These are phyloP conservation scores for Batrachochytrium dendrobatidis DNA, from an alignment of 371 early-diverging fungal species.

Conservation along the genomic window DNA sequence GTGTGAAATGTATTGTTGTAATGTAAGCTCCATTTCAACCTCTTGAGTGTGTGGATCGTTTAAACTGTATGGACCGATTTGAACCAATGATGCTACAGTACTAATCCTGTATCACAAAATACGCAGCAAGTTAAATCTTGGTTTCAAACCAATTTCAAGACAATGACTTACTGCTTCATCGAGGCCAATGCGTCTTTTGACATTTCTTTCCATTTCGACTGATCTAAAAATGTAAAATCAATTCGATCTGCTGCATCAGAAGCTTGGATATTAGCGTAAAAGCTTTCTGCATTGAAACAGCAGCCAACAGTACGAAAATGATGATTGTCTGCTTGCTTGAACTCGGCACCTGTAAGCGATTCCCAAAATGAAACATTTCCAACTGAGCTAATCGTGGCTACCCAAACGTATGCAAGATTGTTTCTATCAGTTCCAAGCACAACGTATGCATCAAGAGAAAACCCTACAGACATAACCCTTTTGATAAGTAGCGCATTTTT, in stretches of 20 bases:
- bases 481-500: not conserved
- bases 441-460: constrained; percentile 22
- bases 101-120: not conserved
- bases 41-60: constrained; percentile 4
- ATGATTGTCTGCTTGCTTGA: constrained; percentile 10
- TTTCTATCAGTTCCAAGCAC: constrained; percentile 16
- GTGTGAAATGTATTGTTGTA: constrained; percentile 17
- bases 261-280: constrained; percentile 28
- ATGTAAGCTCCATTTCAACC: constrained; percentile 16
- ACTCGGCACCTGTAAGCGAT: constrained; percentile 20
- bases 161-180: constrained; percentile 11
- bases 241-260: constrained; percentile 13
- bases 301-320: constrained; percentile 27
- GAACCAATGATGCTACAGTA: not conserved
- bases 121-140: not conserved
- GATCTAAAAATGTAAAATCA: constrained; percentile 16
- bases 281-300: constrained; percentile 25
- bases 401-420: constrained; percentile 21
- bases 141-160: not conserved
- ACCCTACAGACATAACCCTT: constrained; percentile 7
- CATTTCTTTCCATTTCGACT: constrained; percentile 25
- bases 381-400: constrained; percentile 16
- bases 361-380: constrained; percentile 27
- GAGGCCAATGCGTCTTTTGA: constrained; percentile 18
- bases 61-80: not conserved